Conservation (phyloP, 768 basidiomycete species). For the Artomyces pyxidatus region DNA sequence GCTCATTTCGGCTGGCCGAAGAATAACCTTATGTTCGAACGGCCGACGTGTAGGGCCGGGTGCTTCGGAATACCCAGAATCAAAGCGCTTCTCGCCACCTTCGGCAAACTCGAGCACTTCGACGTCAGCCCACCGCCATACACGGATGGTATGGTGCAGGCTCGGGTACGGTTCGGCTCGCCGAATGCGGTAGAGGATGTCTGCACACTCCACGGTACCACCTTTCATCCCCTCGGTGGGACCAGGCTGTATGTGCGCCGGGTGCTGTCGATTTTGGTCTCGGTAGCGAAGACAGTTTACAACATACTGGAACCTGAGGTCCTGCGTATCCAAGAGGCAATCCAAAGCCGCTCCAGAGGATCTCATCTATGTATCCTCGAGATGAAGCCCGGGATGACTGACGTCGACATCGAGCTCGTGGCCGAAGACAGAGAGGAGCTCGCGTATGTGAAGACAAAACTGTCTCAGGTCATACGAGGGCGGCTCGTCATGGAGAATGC, state of each 20-base stretch:
- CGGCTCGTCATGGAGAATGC: slow-evolving; percentile 42
- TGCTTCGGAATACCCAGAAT: slow-evolving; percentile 30
- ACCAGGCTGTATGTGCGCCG: slow-evolving; percentile 45
- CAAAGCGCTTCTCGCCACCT: slow-evolving; percentile 27
- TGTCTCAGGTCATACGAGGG: slow-evolving; percentile 56
- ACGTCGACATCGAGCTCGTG: slow-evolving; percentile 36
- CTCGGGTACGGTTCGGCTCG: slow-evolving; percentile 48
- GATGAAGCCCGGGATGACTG: neutral
- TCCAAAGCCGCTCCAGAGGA: slow-evolving; percentile 24
- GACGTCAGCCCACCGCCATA: slow-evolving; percentile 45
- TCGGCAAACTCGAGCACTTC: slow-evolving; percentile 33
- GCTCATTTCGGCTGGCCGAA: slow-evolving; percentile 36
- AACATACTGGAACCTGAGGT: slow-evolving; percentile 38
- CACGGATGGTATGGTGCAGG: slow-evolving; percentile 38
- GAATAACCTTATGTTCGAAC: slow-evolving; percentile 45
- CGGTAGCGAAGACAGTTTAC: slow-evolving; percentile 31
- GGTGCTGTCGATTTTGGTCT: slow-evolving; percentile 42
- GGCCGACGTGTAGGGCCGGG: slow-evolving; percentile 35
- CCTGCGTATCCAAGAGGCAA: slow-evolving; percentile 29
- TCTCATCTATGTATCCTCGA: slow-evolving; percentile 25
- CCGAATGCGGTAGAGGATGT: slow-evolving; percentile 45
- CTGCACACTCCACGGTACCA: slow-evolving; percentile 39
- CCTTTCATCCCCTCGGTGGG: slow-evolving; percentile 36
- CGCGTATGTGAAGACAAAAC: slow-evolving; percentile 46
- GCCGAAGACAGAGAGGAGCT: slow-evolving; percentile 43